Evolutionary conservation across 116 monocot species (phyloP), one percentile per base, ranked within the genome.

Genomic region (Posidonia oceanica): DNA sequence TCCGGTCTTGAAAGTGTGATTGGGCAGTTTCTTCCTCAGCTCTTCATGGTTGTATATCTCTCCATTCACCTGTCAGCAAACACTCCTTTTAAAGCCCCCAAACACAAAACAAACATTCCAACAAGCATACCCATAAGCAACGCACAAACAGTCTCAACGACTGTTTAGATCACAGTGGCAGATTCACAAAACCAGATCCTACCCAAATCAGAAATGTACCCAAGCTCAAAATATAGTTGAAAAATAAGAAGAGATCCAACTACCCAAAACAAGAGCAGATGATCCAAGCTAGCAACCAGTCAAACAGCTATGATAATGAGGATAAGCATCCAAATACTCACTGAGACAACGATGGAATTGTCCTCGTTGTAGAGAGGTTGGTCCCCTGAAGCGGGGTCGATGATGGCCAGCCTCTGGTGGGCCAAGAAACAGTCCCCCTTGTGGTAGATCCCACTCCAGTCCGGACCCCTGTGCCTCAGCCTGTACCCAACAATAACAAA

Each of bases 301-400:
- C 20, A 58, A 58, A 58, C 15, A 58, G 58, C 1, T 17, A 20
- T 5, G 8, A n/a, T 0, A 16, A 64, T 5, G 18, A 7, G 8
- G 48, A 7, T 5, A 10, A 40, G 17, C 16, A n/a, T n/a, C n/a
- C n/a, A n/a, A n/a, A n/a, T n/a, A 52, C 61, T 70, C 81, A 91
- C 91, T 67, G 88, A 86, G 64, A 92, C 92, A 41, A 82, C 78
- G 69, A 92, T 77, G 71, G 77, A 60, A 54, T 70, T 80, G 78
- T 92, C 92, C 71, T 81, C 88, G 36, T 86, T 92, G 78, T 80
- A 92, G 29, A 92, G 88, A 3, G 92, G 92, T 51, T 92, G 92
- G 67, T 92, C 92, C 3, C 91, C 91, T 2, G 87, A 87, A 36
- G 85, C 75, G 40, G 91, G 91, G 61, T 87, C 87, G 39, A 91